Evolutionary conservation across 2,329 filamentous ascomycete species (phyloP).

Genomic region (Lachnellula hyalina): DNA sequence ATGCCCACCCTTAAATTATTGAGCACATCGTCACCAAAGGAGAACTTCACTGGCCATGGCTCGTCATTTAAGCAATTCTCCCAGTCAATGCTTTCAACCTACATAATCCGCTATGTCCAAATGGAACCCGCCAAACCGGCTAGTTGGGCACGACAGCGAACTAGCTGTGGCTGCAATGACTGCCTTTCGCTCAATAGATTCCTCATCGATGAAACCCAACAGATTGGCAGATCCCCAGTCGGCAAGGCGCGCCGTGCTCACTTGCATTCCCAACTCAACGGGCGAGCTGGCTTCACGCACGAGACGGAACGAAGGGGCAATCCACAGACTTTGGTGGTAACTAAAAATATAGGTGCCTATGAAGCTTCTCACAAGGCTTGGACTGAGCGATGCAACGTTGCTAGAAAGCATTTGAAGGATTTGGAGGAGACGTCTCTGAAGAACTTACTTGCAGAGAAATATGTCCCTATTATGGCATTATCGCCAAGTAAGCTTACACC

Average conservation of each 20-base stretch:
- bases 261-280: not conserved
- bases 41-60: not conserved
- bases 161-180: constrained; percentile 5
- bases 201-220: constrained; percentile 1
- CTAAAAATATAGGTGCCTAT: constrained; percentile 6
- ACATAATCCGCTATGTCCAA: constrained; percentile 2
- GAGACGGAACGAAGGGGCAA: constrained; percentile 4
- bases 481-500: not conserved
- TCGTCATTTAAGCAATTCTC: not conserved
- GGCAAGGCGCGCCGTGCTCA: constrained; percentile 2
- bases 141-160: constrained; percentile 1
- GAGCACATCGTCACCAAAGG: not conserved
- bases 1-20: constrained; percentile 7
- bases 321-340: constrained; percentile 11
- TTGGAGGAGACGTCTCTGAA: not conserved
- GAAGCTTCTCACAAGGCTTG: not conserved
- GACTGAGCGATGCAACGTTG: not conserved
- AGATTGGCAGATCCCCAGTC: constrained; percentile 1
- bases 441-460: constrained; percentile 1
- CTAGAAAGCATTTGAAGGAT: constrained; percentile 1
- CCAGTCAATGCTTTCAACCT: constrained; percentile 3
- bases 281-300: not conserved
- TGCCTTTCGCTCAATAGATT: constrained; percentile 5
- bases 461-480: not conserved
- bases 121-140: not conserved